Evolutionary conservation across 768 basidiomycete species (phyloP).

Genomic region (Coprinopsis cinerea): DNA sequence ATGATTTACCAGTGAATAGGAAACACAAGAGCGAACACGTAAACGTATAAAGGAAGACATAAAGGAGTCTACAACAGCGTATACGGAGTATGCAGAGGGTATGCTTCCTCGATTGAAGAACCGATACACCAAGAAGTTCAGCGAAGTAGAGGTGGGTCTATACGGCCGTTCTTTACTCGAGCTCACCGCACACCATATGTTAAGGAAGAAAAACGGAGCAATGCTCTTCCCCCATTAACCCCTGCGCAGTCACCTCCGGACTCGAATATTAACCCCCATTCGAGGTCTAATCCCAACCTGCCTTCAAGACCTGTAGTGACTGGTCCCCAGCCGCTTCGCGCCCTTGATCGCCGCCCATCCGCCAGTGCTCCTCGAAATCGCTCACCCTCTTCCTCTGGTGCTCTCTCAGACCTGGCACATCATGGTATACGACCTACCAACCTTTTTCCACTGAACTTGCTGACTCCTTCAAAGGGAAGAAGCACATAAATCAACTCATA

Average conservation of each 20-base stretch:
- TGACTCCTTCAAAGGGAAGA: conserved; percentile 52
- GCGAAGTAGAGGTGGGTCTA: conserved; percentile 71
- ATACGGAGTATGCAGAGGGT: conserved; percentile 77
- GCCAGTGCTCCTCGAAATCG: conserved; percentile 59
- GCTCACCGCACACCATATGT: neutral
- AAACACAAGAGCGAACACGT: conserved; percentile 87
- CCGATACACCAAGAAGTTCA: conserved; percentile 76
- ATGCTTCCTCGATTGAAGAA: conserved; percentile 78
- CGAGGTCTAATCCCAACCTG: conserved; percentile 41
- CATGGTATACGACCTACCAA: conserved; percentile 45
- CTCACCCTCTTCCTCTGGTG: conserved; percentile 75
- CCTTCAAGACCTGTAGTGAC: conserved; percentile 52
- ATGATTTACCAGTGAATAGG: conserved; percentile 39
- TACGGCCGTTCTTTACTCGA: neutral
- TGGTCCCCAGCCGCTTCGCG: conserved; percentile 68
- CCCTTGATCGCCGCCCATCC: conserved; percentile 71
- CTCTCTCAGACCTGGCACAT: conserved; percentile 83
- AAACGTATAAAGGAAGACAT: conserved; percentile 89
- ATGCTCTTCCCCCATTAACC: conserved; percentile 28
- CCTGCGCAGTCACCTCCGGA: conserved; percentile 23
- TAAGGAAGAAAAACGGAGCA: conserved; percentile 62
- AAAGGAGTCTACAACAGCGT: conserved; percentile 69
- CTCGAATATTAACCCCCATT: conserved; percentile 29
- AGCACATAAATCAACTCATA: conserved; percentile 79
- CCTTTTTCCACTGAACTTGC: conserved; percentile 2